Percentiles rank a stretch among this genome's conserved stretches.
Conservation (phyloP, 805 yeast genomes). For the Danielia reshetovae region DNA sequence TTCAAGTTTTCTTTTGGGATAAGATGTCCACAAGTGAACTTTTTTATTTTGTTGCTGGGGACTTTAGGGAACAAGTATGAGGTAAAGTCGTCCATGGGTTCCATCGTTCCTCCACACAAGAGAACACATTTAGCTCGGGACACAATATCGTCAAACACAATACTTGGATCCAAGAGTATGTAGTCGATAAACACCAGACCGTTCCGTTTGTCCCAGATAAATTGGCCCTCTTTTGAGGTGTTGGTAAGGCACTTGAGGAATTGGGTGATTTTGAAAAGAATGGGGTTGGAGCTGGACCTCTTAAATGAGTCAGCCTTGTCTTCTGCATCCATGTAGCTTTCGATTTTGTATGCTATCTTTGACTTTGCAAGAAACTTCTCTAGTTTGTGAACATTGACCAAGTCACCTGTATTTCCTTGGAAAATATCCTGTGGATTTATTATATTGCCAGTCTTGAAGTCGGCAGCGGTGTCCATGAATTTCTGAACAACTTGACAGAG, state of each 20-base stretch:
- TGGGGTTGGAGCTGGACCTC: slow-evolving; percentile 41
- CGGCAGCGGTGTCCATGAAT: slow-evolving; percentile 39
- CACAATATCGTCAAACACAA: slow-evolving; percentile 61
- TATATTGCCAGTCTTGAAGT: slow-evolving; percentile 48
- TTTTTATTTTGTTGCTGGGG: slow-evolving; percentile 34
- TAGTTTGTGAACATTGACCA: slow-evolving; percentile 64
- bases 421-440: slow-evolving; percentile 53
- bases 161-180: slow-evolving; percentile 76
- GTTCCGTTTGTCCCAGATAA: slow-evolving; percentile 52
- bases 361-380: slow-evolving; percentile 60
- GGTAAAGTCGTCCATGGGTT: slow-evolving; percentile 71
- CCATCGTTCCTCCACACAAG: slow-evolving; percentile 95
- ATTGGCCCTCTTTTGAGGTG: slow-evolving; percentile 76
- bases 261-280: slow-evolving; percentile 60
- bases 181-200: slow-evolving; percentile 49
- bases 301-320: slow-evolving; percentile 7
- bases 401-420: slow-evolving; percentile 58
- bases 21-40: slow-evolving; percentile 78
- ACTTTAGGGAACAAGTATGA: slow-evolving; percentile 62
- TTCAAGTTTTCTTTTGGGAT: slow-evolving; percentile 66
- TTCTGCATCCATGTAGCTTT: slow-evolving; percentile 51
- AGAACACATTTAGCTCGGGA: slow-evolving; percentile 65
- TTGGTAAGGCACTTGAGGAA: slow-evolving; percentile 65
- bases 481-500: slow-evolving; percentile 48
- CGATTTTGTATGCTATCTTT: slow-evolving; percentile 81